Conservation (phyloP, 2,329 filamentous ascomycete species). For the Tetracladium maxilliforme region DNA sequence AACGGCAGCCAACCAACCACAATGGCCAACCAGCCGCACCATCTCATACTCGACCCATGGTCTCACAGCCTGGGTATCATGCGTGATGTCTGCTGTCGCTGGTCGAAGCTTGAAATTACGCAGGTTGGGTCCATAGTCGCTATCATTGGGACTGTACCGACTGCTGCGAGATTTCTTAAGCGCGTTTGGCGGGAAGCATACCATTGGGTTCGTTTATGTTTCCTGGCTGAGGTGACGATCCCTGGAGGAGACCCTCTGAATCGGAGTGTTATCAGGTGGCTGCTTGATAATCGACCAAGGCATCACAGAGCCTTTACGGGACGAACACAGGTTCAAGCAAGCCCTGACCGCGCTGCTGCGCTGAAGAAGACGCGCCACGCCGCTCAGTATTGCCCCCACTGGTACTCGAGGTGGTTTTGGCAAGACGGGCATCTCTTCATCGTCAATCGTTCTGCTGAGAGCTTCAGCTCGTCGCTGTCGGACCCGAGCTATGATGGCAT, state of each 20-base stretch:
- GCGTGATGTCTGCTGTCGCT: conserved; percentile 20
- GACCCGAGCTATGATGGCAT: conserved; percentile 29
- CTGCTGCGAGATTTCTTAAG: conserved; percentile 21
- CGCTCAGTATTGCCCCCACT: conserved; percentile 28
- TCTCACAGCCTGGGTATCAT: no score
- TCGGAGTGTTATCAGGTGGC: conserved; percentile 26
- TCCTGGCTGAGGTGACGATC: conserved; percentile 26
- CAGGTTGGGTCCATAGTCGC: conserved; percentile 28
- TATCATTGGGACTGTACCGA: conserved; percentile 24
- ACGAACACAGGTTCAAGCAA: conserved; percentile 20
- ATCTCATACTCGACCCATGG: no score
- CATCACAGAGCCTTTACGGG: conserved; percentile 27
- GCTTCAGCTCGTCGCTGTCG: conserved; percentile 18
- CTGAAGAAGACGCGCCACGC: conserved; percentile 24
- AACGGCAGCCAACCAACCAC: no score
- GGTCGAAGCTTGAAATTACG: conserved; percentile 29
- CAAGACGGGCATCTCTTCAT: conserved; percentile 29
- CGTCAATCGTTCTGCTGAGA: conserved; percentile 23
- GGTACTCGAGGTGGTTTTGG: conserved; percentile 31
- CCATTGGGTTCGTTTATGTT: conserved; percentile 23
- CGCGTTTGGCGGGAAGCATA: conserved; percentile 21
- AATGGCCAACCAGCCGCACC: no score
- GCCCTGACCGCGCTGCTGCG: conserved; percentile 20
- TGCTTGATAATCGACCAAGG: conserved; percentile 22
- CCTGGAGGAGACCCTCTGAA: conserved; percentile 28